phyloP scores from a whole-genome alignment of 2,329 filamentous ascomycete species.

The Xylaria multiplex region DNA sequence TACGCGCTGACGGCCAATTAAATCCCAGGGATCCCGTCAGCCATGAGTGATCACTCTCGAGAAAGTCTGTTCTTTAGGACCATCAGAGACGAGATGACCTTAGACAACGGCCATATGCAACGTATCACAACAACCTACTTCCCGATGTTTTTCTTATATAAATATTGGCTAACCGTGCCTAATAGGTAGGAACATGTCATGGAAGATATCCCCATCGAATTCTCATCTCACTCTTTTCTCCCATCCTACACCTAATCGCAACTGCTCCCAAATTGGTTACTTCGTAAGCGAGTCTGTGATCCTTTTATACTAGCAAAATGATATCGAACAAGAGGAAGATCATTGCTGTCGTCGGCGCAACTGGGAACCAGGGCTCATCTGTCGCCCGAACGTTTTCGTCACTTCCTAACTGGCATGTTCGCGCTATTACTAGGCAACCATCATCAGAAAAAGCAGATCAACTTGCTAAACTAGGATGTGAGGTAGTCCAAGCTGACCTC shows the following conservation, averaged over 20 bases:
- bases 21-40: conserved; percentile 24
- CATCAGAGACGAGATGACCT: background rate
- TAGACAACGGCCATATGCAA: background rate
- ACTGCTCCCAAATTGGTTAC: background rate
- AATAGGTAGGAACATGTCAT: background rate
- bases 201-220: background rate
- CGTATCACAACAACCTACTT: no score
- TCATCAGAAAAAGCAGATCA: conserved; percentile 28
- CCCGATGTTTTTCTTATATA: conserved; percentile 9
- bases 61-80: no score
- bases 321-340: conserved; percentile 26
- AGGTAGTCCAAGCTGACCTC: conserved; percentile 36
- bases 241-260: background rate
- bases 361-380: conserved; percentile 40
- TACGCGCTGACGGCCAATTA: conserved; percentile 34
- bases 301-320: conserved; percentile 21
- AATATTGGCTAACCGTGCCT: background rate
- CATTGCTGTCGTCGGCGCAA: conserved; percentile 41
- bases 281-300: background rate
- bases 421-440: conserved; percentile 36
- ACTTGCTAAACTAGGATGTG: conserved; percentile 34
- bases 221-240: background rate
- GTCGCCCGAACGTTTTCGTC: conserved; percentile 36
- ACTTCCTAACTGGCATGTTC: conserved; percentile 35
- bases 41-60: conserved; percentile 7